Percentiles rank a stretch among this genome's conserved stretches.
These are phyloP conservation scores for Emmonsiellopsis sp. DNA, from an alignment of 2,329 filamentous ascomycete genomes.

Conservation along the genomic window DNA sequence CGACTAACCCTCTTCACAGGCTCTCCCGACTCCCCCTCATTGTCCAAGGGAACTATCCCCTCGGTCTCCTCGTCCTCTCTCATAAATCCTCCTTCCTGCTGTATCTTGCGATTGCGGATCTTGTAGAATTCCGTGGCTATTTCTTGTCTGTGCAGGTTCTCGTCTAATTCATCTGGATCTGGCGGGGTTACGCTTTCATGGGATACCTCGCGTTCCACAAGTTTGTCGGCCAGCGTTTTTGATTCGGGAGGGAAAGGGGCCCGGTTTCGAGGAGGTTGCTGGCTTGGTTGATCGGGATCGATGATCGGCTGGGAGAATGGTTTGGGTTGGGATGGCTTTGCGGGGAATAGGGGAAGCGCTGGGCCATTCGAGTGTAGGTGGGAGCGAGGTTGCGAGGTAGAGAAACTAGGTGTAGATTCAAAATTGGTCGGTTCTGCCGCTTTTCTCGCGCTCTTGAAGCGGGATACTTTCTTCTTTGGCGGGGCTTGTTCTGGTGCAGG, in stretches of 20 bases:
- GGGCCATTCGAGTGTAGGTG: constrained; percentile 4
- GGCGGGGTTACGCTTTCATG: constrained; percentile 26
- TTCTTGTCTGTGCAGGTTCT: constrained; percentile 63
- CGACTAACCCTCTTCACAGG: constrained; percentile 34
- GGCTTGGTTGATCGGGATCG: constrained; percentile 12
- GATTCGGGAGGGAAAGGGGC: background rate
- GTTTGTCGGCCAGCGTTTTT: constrained; percentile 43
- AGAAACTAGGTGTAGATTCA: constrained; percentile 6
- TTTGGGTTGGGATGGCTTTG: constrained; percentile 27
- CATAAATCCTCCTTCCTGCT: constrained; percentile 73
- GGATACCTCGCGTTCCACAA: constrained; percentile 43
- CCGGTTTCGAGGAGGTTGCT: constrained; percentile 10
- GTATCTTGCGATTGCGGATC: constrained; percentile 72
- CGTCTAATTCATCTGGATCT: constrained; percentile 61
- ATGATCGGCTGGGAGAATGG: constrained; percentile 31
- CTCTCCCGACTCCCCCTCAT: constrained; percentile 34
- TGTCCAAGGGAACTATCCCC: constrained; percentile 55
- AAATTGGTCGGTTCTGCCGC: constrained; percentile 7
- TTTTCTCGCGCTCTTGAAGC: constrained; percentile 33
- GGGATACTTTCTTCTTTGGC: constrained; percentile 33
- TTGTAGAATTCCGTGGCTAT: constrained; percentile 76
- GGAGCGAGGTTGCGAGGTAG: constrained; percentile 12
- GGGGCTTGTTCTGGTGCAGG: constrained; percentile 15
- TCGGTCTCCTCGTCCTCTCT: constrained; percentile 56
- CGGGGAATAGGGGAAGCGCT: constrained; percentile 28